A percentile compares a stretch with the other conserved stretches of the same genome.
Evolutionary conservation across 163 green algal species (phyloP).

Genomic region (Volvox carteri): DNA sequence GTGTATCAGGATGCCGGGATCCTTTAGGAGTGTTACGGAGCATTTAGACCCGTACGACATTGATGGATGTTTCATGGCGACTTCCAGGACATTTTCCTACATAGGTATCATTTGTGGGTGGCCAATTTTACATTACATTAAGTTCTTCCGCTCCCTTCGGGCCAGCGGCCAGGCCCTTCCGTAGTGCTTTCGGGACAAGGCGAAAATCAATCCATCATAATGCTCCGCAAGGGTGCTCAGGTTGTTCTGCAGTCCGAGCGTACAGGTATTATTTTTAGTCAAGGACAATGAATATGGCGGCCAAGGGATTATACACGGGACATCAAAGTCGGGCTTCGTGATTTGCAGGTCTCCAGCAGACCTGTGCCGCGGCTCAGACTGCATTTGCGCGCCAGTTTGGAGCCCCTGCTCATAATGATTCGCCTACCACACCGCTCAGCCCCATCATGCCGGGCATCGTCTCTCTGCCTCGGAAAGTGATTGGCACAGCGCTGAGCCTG

Average conservation of each 20-base stretch:
- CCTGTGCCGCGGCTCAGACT: conserved; percentile 41
- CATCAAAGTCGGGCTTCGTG: conserved; percentile 14
- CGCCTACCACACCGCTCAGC: conserved; percentile 59
- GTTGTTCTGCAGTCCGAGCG: conserved; percentile 40
- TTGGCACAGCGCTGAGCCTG: conserved; percentile 53
- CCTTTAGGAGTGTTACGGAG: no score
- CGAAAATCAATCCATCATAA: conserved; percentile 9
- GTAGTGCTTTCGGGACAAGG: neutral
- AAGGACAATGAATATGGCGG: neutral
- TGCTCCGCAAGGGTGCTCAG: conserved; percentile 50
- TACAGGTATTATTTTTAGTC: conserved; percentile 17
- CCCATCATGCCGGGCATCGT: conserved; percentile 67
- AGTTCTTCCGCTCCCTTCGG: no score
- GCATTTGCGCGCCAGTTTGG: conserved; percentile 48
- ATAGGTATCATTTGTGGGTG: no score
- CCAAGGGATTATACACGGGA: neutral
- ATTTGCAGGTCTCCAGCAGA: conserved; percentile 43
- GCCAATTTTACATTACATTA: no score
- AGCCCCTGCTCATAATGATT: conserved; percentile 27
- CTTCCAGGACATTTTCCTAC: no score
- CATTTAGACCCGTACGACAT: no score
- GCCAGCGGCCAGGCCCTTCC: conserved; percentile 6
- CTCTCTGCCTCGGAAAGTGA: conserved; percentile 58
- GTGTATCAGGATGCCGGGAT: no score
- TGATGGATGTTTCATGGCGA: no score